Evolutionary conservation across 805 yeast genomes (phyloP).

Genomic region (Schizosaccharomyces japonicus): DNA sequence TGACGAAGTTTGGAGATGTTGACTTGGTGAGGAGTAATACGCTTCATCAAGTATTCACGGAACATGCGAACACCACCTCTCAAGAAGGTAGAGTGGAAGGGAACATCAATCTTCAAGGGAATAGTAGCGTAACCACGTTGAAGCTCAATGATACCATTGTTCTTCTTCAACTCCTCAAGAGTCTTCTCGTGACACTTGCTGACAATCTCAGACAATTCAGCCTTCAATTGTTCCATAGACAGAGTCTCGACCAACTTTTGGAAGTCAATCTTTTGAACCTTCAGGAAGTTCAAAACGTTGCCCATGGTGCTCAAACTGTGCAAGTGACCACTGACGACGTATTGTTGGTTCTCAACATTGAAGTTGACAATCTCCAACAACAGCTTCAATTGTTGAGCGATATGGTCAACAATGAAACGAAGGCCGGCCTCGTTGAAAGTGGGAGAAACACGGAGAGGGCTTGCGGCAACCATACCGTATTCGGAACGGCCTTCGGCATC

Average conservation of each 20-base stretch:
- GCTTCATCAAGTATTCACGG: slow-evolving; percentile 90
- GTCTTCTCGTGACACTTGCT: slow-evolving; percentile 66
- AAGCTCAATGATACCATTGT: slow-evolving; percentile 40
- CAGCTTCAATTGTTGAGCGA: slow-evolving; percentile 69
- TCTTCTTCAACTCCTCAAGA: slow-evolving; percentile 75
- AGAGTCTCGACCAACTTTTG: slow-evolving; percentile 61
- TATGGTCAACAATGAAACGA: slow-evolving; percentile 79
- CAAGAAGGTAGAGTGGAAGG: slow-evolving; percentile 97
- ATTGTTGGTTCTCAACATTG: slow-evolving; percentile 94
- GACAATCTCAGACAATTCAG: slow-evolving; percentile 69
- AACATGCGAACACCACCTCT: slow-evolving; percentile 97
- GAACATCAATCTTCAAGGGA: slow-evolving; percentile 97
- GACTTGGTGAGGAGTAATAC: slow-evolving; percentile 81
- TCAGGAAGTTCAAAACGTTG: slow-evolving; percentile 78
- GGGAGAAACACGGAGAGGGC: slow-evolving; percentile 76
- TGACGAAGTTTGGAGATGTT: slow-evolving; percentile 82
- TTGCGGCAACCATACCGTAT: slow-evolving; percentile 97
- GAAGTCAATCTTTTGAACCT: slow-evolving; percentile 82
- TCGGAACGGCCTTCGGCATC: slow-evolving; percentile 86
- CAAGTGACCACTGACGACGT: slow-evolving; percentile 95
- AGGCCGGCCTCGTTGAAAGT: slow-evolving; percentile 85
- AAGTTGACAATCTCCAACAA: slow-evolving; percentile 91
- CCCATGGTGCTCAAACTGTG: slow-evolving; percentile 83
- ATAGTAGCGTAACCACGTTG: slow-evolving; percentile 96
- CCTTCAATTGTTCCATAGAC: slow-evolving; percentile 69